These are phyloP conservation scores for Orbilia oligospora DNA, from an alignment of 2,329 filamentous ascomycete genomes.

Conservation along the genomic window DNA sequence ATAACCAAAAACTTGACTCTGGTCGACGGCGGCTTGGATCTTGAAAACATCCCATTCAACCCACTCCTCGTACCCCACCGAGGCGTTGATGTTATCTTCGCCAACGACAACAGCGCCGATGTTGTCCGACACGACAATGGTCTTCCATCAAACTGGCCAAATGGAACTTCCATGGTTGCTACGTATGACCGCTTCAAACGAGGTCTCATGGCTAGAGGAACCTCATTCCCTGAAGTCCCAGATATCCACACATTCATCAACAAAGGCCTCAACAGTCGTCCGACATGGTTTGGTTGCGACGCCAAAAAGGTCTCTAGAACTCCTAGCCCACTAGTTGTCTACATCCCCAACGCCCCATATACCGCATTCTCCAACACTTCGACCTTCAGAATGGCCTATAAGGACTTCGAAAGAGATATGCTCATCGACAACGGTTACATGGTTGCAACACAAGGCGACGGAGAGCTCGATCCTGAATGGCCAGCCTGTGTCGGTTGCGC, in stretches of 20 bases:
- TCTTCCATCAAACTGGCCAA: constrained; percentile 76
- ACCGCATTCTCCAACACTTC: constrained; percentile 81
- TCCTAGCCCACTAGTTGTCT: constrained; percentile 79
- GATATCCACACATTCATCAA: constrained; percentile 84
- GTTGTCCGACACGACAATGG: constrained; percentile 68
- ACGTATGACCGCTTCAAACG: constrained; percentile 77
- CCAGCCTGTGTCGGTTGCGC: constrained; percentile 89
- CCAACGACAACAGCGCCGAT: constrained; percentile 83
- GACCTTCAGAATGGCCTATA: constrained; percentile 80
- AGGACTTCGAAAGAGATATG: constrained; percentile 77
- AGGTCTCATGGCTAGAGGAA: constrained; percentile 74
- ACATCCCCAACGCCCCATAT: constrained; percentile 89
- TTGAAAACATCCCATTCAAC: constrained; percentile 83
- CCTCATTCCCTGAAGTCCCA: constrained; percentile 79
- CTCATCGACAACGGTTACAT: constrained; percentile 91
- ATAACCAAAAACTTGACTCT: constrained; percentile 74
- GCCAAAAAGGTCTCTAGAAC: constrained; percentile 74
- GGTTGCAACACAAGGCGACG: constrained; percentile 85
- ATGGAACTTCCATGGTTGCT: constrained; percentile 80
- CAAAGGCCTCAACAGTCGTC: constrained; percentile 79
- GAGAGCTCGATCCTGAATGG: constrained; percentile 81
- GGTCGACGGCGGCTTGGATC: constrained; percentile 83
- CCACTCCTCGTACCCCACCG: constrained; percentile 82
- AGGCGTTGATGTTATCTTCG: constrained; percentile 83
- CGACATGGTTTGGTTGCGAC: constrained; percentile 86